Conservation (phyloP, 768 basidiomycete genomes). For the Collybia mongolica region DNA sequence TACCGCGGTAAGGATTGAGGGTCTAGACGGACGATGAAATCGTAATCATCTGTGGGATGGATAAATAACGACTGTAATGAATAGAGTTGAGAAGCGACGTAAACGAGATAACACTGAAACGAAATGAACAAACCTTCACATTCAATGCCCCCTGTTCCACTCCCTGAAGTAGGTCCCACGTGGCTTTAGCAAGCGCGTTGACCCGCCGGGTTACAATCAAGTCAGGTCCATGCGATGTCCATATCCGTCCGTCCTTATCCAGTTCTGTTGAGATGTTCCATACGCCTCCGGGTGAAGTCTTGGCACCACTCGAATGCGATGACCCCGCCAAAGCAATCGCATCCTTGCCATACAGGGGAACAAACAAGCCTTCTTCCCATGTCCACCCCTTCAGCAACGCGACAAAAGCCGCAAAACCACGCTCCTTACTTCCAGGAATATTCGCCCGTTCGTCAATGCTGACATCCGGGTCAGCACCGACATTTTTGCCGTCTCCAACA, state of each 20-base stretch:
- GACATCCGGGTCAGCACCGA: slow-evolving; percentile 27
- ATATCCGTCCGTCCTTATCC: slow-evolving; percentile 72
- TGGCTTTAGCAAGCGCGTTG: slow-evolving; percentile 71
- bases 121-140: slow-evolving; percentile 50
- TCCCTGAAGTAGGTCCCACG: slow-evolving; percentile 56
- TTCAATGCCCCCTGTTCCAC: slow-evolving; percentile 49
- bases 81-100: slow-evolving; percentile 1
- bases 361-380: slow-evolving; percentile 72
- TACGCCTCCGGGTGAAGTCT: slow-evolving; percentile 38
- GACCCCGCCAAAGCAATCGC: slow-evolving; percentile 17
- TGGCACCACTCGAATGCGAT: slow-evolving; percentile 17
- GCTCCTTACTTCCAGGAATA: slow-evolving; percentile 73
- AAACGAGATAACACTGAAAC: neutral
- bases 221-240: slow-evolving; percentile 71
- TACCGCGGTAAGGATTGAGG: slow-evolving; percentile 66
- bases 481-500: slow-evolving; percentile 45
- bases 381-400: slow-evolving; percentile 79
- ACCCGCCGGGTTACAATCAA: slow-evolving; percentile 73
- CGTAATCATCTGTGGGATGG: slow-evolving; percentile 83
- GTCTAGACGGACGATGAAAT: slow-evolving; percentile 79
- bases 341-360: slow-evolving; percentile 64
- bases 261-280: slow-evolving; percentile 82
- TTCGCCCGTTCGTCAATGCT: slow-evolving; percentile 35
- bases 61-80: slow-evolving; percentile 70
- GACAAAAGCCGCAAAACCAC: slow-evolving; percentile 75